Evolutionary conservation across 176 grass and related monocot species (phyloP).

Genomic region (Cymbopogon citratus): DNA sequence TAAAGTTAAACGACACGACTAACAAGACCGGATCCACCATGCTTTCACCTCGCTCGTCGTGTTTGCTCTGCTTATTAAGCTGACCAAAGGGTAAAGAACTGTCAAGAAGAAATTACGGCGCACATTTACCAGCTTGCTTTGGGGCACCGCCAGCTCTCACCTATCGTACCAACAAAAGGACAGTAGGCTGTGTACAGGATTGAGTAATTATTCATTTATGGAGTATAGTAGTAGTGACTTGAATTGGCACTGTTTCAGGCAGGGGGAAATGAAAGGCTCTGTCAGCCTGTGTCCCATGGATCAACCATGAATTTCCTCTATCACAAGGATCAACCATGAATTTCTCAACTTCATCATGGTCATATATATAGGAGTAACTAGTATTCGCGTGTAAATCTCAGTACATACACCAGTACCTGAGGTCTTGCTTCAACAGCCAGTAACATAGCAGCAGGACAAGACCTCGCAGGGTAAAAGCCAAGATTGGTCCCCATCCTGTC

Average conservation of each 20-base stretch:
- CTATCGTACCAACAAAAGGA: neutral
- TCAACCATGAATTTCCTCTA: neutral
- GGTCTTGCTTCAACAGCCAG: neutral
- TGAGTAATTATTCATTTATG: conserved; percentile 21
- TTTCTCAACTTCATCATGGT: neutral
- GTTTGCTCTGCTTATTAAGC: neutral
- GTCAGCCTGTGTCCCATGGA: neutral
- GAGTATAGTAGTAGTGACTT: neutral
- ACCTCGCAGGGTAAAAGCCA: neutral
- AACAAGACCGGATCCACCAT: no score
- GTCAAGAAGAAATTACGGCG: neutral
- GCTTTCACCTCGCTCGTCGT: no score
- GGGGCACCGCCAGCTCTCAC: neutral
- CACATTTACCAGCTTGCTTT: neutral
- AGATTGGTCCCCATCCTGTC: neutral
- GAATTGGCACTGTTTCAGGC: conserved; percentile 19
- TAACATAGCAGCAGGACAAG: neutral
- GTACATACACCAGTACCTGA: neutral
- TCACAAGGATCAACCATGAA: neutral
- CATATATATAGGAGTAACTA: no score
- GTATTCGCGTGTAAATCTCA: neutral
- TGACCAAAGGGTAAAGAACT: neutral
- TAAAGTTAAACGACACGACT: no score
- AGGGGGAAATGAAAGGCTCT: neutral
- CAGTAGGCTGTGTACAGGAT: neutral